Percentiles rank a stretch among this genome's conserved stretches.
phyloP scores from a whole-genome alignment of 768 basidiomycete genomes.

The Panus rudis region DNA sequence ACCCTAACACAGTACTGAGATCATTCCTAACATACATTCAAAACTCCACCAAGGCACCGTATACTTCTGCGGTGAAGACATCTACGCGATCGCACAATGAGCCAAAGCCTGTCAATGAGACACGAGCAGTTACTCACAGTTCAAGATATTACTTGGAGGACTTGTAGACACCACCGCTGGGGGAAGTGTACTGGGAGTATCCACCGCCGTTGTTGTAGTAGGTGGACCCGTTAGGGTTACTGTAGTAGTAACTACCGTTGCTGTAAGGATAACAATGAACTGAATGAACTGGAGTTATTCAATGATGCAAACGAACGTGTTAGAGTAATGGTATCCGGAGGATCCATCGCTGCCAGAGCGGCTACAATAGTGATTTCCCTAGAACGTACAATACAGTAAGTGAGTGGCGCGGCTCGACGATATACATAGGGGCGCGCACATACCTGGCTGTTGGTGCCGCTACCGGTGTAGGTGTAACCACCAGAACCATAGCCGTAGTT shows the following conservation, averaged over 20 bases:
- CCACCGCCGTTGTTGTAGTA: conserved; percentile 51
- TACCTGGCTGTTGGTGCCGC: conserved; percentile 45
- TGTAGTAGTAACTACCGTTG: conserved; percentile 58
- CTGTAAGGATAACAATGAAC: conserved; percentile 16
- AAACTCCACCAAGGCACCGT: no score
- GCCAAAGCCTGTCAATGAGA: no score
- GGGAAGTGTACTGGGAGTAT: conserved; percentile 42
- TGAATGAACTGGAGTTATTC: not conserved
- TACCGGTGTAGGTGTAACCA: conserved; percentile 15
- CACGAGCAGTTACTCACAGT: no score
- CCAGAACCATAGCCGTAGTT: conserved; percentile 8
- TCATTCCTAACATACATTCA: no score
- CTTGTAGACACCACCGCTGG: conserved; percentile 25
- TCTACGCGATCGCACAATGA: no score
- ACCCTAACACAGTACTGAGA: no score
- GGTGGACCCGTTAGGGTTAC: conserved; percentile 51
- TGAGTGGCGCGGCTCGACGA: not conserved
- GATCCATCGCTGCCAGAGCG: conserved; percentile 39
- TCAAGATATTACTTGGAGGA: conserved; percentile 14
- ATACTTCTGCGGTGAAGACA: no score
- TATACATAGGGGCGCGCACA: conserved; percentile 5
- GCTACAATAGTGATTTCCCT: conserved; percentile 60
- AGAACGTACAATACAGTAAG: not conserved
- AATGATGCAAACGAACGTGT: conserved; percentile 31
- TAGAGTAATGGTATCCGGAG: conserved; percentile 56